Evolutionary conservation across 1,284 basidiomycete species (phyloP), one percentile per base, ranked within the genome.

Genomic region (Rhodofomes roseus): DNA sequence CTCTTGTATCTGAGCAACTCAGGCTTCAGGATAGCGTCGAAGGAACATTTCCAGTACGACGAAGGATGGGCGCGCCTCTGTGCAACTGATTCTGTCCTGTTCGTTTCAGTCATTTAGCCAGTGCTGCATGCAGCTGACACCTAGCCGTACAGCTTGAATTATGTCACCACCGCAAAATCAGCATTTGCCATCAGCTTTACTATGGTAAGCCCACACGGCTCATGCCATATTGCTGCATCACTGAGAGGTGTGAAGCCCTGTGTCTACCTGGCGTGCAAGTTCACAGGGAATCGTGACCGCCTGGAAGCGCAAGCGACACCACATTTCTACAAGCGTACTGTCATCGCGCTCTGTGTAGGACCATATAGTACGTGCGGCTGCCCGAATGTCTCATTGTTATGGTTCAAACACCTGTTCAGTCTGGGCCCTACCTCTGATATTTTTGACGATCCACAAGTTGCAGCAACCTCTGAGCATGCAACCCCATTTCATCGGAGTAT

Each of bases 121-220:
- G 4, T 7, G 39, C 40, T 6, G 20, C 3, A 3, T 8, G 16
- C 7, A 34, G 23, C 31, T 34, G 55, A 34, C 22, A 27, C 16
- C 31, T 12, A 1, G 7, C 22, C 25, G n/a, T 7, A 5, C 20
- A 71, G 67, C 37, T 36, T 68, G 7, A 63, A 62, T 12, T 71
- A 71, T 54, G 53, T 67, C 5, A 71, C 67, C 0, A 63, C 70
- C 6, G 65, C 64, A 14, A 71, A 69, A 46, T 63, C 70, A n/a
- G 67, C 68, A 1, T 71, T 67, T 34, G 59, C 66, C 18, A 65
- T 70, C 36, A 69, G 66, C 66, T 71, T 71, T 58, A 70, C 67
- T 7, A 31, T 68, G 58, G 70, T 71, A 20, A 34, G 65, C 56
- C n/a, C 7, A 9, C 2, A 22, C 6, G 4, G 5, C 2, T 53